Base-by-base conservation (phyloP, 371 early-diverging fungal species). In the Syncephalastrum contaminatum region DNA sequence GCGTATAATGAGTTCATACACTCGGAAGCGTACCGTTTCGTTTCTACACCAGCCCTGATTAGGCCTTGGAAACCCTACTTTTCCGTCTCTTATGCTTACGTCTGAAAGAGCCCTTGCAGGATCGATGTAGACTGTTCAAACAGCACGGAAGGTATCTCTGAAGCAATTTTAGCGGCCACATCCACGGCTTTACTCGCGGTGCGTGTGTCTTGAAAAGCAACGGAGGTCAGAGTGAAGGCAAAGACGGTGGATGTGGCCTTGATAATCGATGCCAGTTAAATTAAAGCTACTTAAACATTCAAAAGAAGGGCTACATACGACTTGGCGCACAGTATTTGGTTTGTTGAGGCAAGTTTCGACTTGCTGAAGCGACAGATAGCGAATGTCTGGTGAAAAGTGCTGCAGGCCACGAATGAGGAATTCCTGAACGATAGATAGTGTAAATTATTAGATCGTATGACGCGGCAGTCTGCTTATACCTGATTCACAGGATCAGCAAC, bases 21-120 rank as follows among this genome's bases (percentile, higher is more conserved):
- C 74, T 45, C 82, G 70, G 56, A 82, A 82, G 21, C 69, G 67
- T 41, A 78, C 64, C 0, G 68, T 69, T 24, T 66, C 80, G 30
- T 66, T 64, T 30, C 80, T 80, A 64, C 18, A 42, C 1, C 36
- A 3, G 27, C 39, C 21, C 22, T 30, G 18, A 5, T 30, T 47
- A 42, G 19, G 10, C 48, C 24, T 19, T 52, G 22, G 25, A 30
- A 39, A 40, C 25, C 20, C 36, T 22, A 43, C 1, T 8, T 30
- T 30, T 2, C 10, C 36, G 12, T 6, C 36, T 30, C 36, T 30
- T 30, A 64, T 2, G 51, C 55, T 51, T 67, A 70, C 76, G 70
- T 56, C 43, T 54, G 46, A 19, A 63, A 44, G 5, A 75, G 41
- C 41, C 51, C 40, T 43, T 40, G 43, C 14, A 64, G 22, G 7